phyloP scores from a whole-genome alignment of 164 flowering plant genomes.

The grape (Vitis vinifera) region DNA sequence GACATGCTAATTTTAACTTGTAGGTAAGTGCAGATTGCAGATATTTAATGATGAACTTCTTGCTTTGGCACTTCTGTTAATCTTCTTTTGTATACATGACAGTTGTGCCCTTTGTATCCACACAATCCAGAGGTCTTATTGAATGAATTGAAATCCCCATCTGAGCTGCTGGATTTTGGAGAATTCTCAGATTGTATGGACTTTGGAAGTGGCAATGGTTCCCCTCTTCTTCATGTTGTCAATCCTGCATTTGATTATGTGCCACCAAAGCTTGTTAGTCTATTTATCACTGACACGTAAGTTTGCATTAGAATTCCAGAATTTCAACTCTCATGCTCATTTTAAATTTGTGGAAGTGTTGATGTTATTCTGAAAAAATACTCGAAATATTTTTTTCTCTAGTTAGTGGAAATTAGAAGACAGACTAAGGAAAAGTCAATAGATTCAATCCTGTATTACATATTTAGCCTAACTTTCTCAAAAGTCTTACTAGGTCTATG shows the following conservation, averaged over 20 bases:
- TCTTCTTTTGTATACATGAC: slow-evolving; percentile 18
- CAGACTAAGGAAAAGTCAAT: not conserved
- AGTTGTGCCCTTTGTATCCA: slow-evolving; percentile 97
- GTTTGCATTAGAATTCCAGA: slow-evolving; percentile 21
- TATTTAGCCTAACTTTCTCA: not conserved
- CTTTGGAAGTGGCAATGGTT: slow-evolving; percentile 70
- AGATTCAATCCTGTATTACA: too few relatives aligned
- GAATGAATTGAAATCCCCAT: slow-evolving; percentile 94
- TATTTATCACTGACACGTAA: slow-evolving; percentile 98
- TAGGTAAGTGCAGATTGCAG: too few relatives aligned
- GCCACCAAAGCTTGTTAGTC: slow-evolving; percentile 96
- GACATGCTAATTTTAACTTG: too few relatives aligned
- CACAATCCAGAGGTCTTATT: slow-evolving; percentile 95
- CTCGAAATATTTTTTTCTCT: not conserved
- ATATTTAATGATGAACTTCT: not conserved
- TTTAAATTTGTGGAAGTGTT: not conserved
- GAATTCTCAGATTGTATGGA: slow-evolving; percentile 97
- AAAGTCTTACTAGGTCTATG: too few relatives aligned
- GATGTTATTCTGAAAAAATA: not conserved
- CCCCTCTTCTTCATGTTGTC: slow-evolving; percentile 90
- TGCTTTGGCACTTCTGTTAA: not conserved
- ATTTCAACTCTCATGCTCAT: not conserved
- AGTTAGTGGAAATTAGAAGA: not conserved
- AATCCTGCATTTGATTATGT: slow-evolving; percentile 98
- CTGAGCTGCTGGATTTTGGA: slow-evolving; percentile 95